Evolutionary conservation across 768 basidiomycete genomes (phyloP), one percentile per base, ranked within the genome.

Genomic region (Leucocoprinus leucothites): DNA sequence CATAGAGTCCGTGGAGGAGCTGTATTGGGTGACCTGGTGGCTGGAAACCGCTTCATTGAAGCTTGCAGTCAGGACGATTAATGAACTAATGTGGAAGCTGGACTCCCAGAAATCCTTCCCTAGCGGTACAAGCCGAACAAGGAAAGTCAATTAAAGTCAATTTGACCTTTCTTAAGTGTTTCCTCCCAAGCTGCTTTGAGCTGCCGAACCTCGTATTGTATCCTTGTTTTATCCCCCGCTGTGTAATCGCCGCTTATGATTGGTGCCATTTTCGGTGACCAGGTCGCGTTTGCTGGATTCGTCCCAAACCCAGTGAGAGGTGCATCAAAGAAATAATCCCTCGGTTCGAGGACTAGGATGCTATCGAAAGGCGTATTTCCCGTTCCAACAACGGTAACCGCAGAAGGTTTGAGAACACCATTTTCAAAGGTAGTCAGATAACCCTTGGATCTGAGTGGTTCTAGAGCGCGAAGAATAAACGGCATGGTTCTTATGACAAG

Each of bases 211-310:
- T n/a, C n/a, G n/a, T n/a, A n/a, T n/a, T n/a, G n/a, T n/a, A n/a
- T n/a, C n/a, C n/a, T n/a, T n/a, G n/a, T n/a, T n/a, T n/a, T n/a
- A n/a, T n/a, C n/a, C n/a, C n/a, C n/a, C n/a, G n/a, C n/a, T n/a
- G n/a, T n/a, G n/a, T 74, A 81, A 63, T 80, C 76, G 9, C 75
- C 75, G 51, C 79, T 80, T 2, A 80, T 80, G n/a, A 81, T 51
- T 1, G 80, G 80, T 9, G 80, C 70, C 19, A 82, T 56, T 0
- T 71, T 73, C 6, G 65, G 58, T 52, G 73, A 70, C 70, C 73
- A 80, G 13, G 69, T 73, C 19, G 67, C 69, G 55, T 74, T 75
- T 5, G 41, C 51, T 9, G 63, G 51, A 8, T 67, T 64, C 14
- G 67, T 65, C 22, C 56, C 56, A 18, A 81, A 68, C 22, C 66